Conservation (phyloP, 108 stramenopile genomes). For the Cyclostephanos tholiformis region DNA sequence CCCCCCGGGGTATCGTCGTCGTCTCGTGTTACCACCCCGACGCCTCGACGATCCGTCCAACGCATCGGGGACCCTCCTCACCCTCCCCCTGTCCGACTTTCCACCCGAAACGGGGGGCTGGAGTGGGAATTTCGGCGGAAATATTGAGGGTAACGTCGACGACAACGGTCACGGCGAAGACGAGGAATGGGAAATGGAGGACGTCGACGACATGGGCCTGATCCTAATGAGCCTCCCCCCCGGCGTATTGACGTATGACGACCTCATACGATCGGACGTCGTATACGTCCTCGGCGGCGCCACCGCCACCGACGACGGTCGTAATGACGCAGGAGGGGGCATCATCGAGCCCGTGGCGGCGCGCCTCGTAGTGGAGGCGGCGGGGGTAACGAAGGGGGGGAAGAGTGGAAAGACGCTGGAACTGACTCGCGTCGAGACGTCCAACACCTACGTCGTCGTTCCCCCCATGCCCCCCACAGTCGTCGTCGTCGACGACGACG, state of each 20-base stretch:
- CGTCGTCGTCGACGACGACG: conserved; percentile 1
- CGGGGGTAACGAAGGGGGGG: background rate
- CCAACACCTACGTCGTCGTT: conserved; percentile 45
- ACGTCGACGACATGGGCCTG: conserved; percentile 22
- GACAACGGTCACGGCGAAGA: conserved; percentile 6
- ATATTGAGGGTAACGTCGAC: background rate
- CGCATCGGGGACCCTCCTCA: conserved; percentile 26
- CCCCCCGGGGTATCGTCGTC: too few relatives aligned
- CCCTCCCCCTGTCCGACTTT: conserved; percentile 45
- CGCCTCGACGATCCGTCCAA: conserved; percentile 9
- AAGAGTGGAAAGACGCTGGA: conserved; percentile 39
- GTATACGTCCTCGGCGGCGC: conserved; percentile 42
- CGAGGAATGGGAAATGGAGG: too few relatives aligned
- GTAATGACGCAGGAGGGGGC: background rate
- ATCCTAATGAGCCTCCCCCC: conserved; percentile 35
- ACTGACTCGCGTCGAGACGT: conserved; percentile 43
- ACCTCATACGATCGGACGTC: conserved; percentile 10
- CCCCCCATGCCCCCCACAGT: conserved; percentile 24
- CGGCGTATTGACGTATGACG: conserved; percentile 30
- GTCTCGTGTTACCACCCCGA: background rate
- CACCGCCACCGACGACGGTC: conserved; percentile 2
- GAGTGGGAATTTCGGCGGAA: too few relatives aligned
- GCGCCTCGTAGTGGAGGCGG: conserved; percentile 38
- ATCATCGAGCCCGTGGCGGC: conserved; percentile 37
- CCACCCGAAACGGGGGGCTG: too few relatives aligned